Base-by-base conservation (phyloP, 1,139 yeast genomes). In the Taphrina betulina region DNA sequence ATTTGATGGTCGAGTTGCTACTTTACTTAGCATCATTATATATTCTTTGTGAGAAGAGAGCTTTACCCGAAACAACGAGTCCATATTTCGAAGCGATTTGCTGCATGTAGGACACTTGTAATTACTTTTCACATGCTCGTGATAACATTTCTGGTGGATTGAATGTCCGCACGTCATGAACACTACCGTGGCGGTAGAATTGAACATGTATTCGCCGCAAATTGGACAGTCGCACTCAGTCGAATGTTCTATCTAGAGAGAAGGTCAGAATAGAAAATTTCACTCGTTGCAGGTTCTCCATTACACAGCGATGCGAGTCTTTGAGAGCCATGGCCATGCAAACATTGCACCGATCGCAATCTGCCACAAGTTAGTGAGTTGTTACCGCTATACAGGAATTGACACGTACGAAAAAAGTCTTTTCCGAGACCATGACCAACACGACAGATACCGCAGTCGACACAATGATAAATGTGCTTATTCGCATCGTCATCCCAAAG, bases 91-190 rank as follows among this genome's bases (percentile, higher is more conserved):
- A 43, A 90, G 80, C 0, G 95, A 83, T 62, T 86, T 81, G 54
- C 87, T 83, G 67, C 97, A 90, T 1, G 88, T 77, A 0, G 97
- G 97, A 69, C 97, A 90, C 67, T 86, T 86, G 73, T 87, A 89
- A 19, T 50, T 51, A 38, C 52, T 88, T 63, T 81, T 78, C 17
- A 88, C 80, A 67, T 85, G 81, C 63, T 86, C 92, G 59, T 82
- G 82, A 67, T 82, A 89, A 68, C 97, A 90, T 31, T 71, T 68
- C 67, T 88, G 89, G 70, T 90, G 97, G 60, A 90, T 89, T 48
- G 95, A 87, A 70, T 90, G 97, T 2, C 96, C 96, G 70, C 97
- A 90, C 51, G 80, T 78, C 96, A 90, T 88, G 68, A 89, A 88
- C 16, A 88, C 95, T 37, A 89, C 95, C 26, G 89, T 84, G 65